Conservation (phyloP, 306 rosid species). For the Acacia acuminata region DNA sequence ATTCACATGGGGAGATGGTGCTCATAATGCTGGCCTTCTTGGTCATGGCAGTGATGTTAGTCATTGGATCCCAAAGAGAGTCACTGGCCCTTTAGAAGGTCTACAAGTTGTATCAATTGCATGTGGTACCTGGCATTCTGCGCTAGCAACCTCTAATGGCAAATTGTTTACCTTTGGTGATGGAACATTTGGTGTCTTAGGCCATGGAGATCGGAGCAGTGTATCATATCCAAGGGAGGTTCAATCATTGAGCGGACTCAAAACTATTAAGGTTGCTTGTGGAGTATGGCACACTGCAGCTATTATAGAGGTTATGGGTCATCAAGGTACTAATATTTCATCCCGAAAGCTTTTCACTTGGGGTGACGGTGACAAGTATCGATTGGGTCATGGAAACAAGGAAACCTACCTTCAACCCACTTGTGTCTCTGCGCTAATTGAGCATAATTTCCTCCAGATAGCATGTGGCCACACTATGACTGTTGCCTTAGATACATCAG, state of each 20-base stretch:
- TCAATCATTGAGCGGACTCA: slow-evolving; percentile 57
- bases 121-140: slow-evolving; percentile 82
- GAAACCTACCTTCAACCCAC: slow-evolving; percentile 66
- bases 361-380: slow-evolving; percentile 77
- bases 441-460: slow-evolving; percentile 64
- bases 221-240: slow-evolving; percentile 60
- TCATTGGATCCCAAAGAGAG: slow-evolving; percentile 78
- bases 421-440: slow-evolving; percentile 71
- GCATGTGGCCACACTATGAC: slow-evolving; percentile 75
- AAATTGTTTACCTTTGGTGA: slow-evolving; percentile 76
- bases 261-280: slow-evolving; percentile 69
- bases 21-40: slow-evolving; percentile 68
- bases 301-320: slow-evolving; percentile 66
- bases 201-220: slow-evolving; percentile 68
- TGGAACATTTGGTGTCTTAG: slow-evolving; percentile 73
- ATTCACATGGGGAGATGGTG: slow-evolving; percentile 77
- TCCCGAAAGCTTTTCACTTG: slow-evolving; percentile 71
- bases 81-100: slow-evolving; percentile 62
- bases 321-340: slow-evolving; percentile 46
- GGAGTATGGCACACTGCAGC: slow-evolving; percentile 88
- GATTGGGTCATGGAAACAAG: slow-evolving; percentile 68
- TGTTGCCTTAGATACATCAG: slow-evolving; percentile 69
- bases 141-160: slow-evolving; percentile 65
- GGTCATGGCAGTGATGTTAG: slow-evolving; percentile 72
- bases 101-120: slow-evolving; percentile 69